Base-by-base conservation (phyloP, 176 grass and related monocot genomes). In the Triticum monococcum region DNA sequence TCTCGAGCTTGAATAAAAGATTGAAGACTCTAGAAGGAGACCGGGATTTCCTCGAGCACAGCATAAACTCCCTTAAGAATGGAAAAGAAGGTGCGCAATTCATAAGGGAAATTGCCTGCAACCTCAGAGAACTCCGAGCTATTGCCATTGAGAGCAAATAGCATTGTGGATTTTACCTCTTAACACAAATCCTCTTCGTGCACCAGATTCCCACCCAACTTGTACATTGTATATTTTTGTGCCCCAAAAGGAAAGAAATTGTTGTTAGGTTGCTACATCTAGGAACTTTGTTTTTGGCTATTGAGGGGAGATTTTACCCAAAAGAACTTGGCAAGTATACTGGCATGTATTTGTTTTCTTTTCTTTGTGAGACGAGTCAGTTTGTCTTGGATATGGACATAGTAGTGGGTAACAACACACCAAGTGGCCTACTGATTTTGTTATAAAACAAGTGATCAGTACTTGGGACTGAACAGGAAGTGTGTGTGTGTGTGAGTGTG, bases 11-110 rank as follows among this genome's bases (percentile, higher is more conserved):
- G 84, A 85, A 86, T 63, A 75, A 69, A 84, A 92, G 91, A 73
- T 78, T 95, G 79, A 84, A 85, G 61, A 88, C 68, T 46, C 86
- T 95, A 70, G 88, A 92, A 81, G 86, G 83, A 60, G 93, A 93
- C 83, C 78, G 33, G 4, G 82, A 87, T 85, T 93, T 95, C 84
- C 84, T 95, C 75, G 93, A 91, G 70, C 93, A 92, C 32, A 90
- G 88, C 60, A 85, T 91, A 65, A 95, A 95, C 78, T 91, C 91
- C 77, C 93, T 92, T 31, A 91, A 62, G 63, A 91, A 82, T 87
- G 93, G 89, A 9, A 50, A 83, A 32, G 86, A 91, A 85, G 89
- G 91, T 71, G 85, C 85, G 12, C 70, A 71, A 38, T 91, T 95
- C 84, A 82, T 95, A 83, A 68, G 80, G 54, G 91, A 91, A 81